These are phyloP conservation scores for Trypanosoma mega DNA, from an alignment of 208 protist genomes.

Conservation along the genomic window DNA sequence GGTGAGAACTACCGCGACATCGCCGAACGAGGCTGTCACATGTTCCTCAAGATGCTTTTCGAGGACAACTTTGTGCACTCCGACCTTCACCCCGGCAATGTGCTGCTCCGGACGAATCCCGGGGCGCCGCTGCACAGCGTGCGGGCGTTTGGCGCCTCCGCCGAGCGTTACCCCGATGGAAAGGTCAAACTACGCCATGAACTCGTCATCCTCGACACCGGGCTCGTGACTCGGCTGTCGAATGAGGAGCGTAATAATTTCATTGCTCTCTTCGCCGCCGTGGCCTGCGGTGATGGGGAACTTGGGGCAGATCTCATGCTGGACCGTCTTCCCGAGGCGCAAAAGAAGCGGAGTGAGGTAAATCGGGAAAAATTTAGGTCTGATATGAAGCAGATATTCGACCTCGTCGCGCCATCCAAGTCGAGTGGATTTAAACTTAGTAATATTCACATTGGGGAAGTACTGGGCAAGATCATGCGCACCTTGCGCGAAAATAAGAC, in stretches of 20 bases:
- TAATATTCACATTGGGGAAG: slow-evolving; percentile 75
- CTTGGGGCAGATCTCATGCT: slow-evolving; percentile 91
- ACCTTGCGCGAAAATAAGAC: slow-evolving; percentile 81
- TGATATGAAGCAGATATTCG: slow-evolving; percentile 80
- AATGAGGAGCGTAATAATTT: slow-evolving; percentile 90
- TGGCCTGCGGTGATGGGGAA: slow-evolving; percentile 84
- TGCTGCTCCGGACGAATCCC: slow-evolving; percentile 69
- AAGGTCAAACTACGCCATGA: slow-evolving; percentile 57
- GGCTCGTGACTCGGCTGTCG: slow-evolving; percentile 87
- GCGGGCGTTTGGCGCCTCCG: background rate
- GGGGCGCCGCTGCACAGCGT: slow-evolving; percentile 5
- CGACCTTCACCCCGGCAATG: slow-evolving; percentile 93
- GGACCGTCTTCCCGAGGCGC: slow-evolving; percentile 55
- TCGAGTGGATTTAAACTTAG: slow-evolving; percentile 78
- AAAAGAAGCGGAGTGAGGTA: slow-evolving; percentile 12
- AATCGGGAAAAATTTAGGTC: slow-evolving; percentile 59
- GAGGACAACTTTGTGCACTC: slow-evolving; percentile 95
- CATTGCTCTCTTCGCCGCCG: slow-evolving; percentile 89
- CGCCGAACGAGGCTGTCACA: slow-evolving; percentile 83
- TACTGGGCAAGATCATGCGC: slow-evolving; percentile 75
- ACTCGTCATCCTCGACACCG: slow-evolving; percentile 89
- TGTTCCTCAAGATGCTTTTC: slow-evolving; percentile 95
- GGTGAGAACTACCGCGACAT: slow-evolving; percentile 54
- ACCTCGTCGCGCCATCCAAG: slow-evolving; percentile 60
- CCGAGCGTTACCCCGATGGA: slow-evolving; percentile 52